Evolutionary conservation across 1,284 basidiomycete species (phyloP).

Genomic region (Melampsora americana): DNA sequence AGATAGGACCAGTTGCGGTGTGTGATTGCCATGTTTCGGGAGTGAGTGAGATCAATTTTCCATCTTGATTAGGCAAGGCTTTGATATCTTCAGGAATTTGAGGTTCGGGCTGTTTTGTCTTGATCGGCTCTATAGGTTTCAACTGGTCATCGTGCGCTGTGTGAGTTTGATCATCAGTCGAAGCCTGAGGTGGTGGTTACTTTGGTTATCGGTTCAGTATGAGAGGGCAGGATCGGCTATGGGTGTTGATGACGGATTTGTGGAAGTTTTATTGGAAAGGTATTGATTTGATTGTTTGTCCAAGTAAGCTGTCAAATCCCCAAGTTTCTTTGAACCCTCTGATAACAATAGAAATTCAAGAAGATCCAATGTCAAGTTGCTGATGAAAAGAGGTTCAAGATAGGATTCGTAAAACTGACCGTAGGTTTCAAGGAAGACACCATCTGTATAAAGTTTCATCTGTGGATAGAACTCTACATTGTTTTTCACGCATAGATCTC

Average conservation of each 20-base stretch:
- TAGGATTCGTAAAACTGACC: not conserved
- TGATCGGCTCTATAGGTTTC: not conserved
- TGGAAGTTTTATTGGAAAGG: slow-evolving; percentile 3
- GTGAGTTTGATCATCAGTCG: not conserved
- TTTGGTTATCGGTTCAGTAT: no score
- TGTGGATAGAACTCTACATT: slow-evolving; percentile 34
- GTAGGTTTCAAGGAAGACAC: slow-evolving; percentile 27
- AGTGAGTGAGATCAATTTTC: slow-evolving; percentile 6
- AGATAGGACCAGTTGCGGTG: slow-evolving; percentile 11
- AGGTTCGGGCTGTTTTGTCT: not conserved
- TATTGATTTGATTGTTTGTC: slow-evolving; percentile 12
- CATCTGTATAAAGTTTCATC: slow-evolving; percentile 32
- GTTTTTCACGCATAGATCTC: slow-evolving; percentile 31
- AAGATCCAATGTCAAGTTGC: not conserved
- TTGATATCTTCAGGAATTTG: not conserved
- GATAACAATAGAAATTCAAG: not conserved
- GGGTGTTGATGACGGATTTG: not conserved
- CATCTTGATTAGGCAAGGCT: not conserved
- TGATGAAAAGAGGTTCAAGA: not conserved
- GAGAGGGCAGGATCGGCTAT: not conserved
- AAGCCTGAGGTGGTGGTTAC: not conserved
- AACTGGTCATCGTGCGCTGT: not conserved
- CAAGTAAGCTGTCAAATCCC: not conserved
- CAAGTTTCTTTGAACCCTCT: slow-evolving; percentile 10
- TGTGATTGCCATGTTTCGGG: slow-evolving; percentile 12